Conservation (phyloP, 306 rosid species). For the Abrus precatorius region DNA sequence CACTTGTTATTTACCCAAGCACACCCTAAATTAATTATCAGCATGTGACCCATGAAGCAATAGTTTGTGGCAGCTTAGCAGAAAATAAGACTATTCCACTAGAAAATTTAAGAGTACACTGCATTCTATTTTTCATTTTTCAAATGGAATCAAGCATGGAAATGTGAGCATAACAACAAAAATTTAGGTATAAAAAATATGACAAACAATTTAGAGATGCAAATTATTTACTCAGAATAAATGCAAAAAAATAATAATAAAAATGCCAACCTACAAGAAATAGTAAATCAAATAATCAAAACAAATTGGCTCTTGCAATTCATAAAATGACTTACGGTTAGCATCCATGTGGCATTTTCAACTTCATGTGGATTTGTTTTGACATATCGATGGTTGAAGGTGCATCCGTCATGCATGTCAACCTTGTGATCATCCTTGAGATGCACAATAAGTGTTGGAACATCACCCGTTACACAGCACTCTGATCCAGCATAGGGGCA, state of each 20-base stretch:
- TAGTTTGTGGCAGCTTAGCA: too few species aligned
- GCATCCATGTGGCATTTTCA: slow-evolving; percentile 99
- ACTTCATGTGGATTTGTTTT: slow-evolving; percentile 92
- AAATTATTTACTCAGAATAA: too few species aligned
- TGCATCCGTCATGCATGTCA: slow-evolving; percentile 92
- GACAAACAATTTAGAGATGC: too few species aligned
- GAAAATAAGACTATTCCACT: too few species aligned
- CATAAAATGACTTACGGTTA: slow-evolving; percentile 67
- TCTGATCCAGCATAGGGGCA: slow-evolving; percentile 97
- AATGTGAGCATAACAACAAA: too few species aligned
- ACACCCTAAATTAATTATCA: too few species aligned
- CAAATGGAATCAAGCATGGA: too few species aligned
- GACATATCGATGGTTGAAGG: slow-evolving; percentile 93
- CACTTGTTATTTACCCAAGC: too few species aligned
- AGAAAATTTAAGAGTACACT: too few species aligned
- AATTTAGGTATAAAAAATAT: too few species aligned
- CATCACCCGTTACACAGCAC: slow-evolving; percentile 85
- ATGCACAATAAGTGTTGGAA: slow-evolving; percentile 80
- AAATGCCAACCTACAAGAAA: not conserved
- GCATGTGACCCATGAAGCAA: too few species aligned
- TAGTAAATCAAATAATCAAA: slow-evolving; percentile 14
- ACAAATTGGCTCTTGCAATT: not conserved
- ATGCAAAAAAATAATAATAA: not conserved
- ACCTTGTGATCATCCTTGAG: slow-evolving; percentile 92
- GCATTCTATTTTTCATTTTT: too few species aligned